Percentiles rank a stretch among this genome's conserved stretches.
These are phyloP conservation scores for Zygosaccharomyces sapae DNA, from an alignment of 1,139 yeast species.

Conservation along the genomic window DNA sequence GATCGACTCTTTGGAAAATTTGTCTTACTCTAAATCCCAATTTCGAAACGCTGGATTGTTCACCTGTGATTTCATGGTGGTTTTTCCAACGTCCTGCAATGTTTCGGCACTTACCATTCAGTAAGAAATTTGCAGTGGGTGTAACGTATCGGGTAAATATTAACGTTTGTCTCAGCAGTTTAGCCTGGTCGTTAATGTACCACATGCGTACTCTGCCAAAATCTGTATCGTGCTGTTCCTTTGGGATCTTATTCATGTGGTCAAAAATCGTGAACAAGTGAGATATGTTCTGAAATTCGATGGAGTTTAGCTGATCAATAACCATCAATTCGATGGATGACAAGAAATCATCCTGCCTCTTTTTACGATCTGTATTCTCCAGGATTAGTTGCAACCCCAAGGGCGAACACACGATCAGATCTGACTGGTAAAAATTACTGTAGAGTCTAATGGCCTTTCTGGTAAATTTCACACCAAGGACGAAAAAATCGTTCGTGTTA, in stretches of 20 bases:
- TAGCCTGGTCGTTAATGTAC: slow-evolving; percentile 83
- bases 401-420: slow-evolving; percentile 86
- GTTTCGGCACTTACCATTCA: slow-evolving; percentile 57
- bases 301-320: slow-evolving; percentile 78
- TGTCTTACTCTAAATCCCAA: slow-evolving; percentile 62
- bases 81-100: slow-evolving; percentile 63
- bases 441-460: slow-evolving; percentile 81
- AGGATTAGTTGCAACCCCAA: slow-evolving; percentile 80
- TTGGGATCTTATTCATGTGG: slow-evolving; percentile 71
- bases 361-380: slow-evolving; percentile 51
- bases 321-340: slow-evolving; percentile 81
- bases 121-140: slow-evolving; percentile 71
- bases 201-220: slow-evolving; percentile 89
- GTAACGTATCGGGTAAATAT: slow-evolving; percentile 69
- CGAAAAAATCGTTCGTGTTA: slow-evolving; percentile 86
- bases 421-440: slow-evolving; percentile 80
- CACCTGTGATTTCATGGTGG: slow-evolving; percentile 34
- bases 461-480: slow-evolving; percentile 83
- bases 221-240: slow-evolving; percentile 77
- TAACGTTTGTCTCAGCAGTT: slow-evolving; percentile 69
- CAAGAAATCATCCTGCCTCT: slow-evolving; percentile 62
- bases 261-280: slow-evolving; percentile 71
- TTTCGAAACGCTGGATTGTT: slow-evolving; percentile 43
- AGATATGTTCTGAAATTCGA: slow-evolving; percentile 92
- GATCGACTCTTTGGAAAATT: slow-evolving; percentile 63